phyloP scores from a whole-genome alignment of 345 rosid species.

The Gossypioides kirkii region DNA sequence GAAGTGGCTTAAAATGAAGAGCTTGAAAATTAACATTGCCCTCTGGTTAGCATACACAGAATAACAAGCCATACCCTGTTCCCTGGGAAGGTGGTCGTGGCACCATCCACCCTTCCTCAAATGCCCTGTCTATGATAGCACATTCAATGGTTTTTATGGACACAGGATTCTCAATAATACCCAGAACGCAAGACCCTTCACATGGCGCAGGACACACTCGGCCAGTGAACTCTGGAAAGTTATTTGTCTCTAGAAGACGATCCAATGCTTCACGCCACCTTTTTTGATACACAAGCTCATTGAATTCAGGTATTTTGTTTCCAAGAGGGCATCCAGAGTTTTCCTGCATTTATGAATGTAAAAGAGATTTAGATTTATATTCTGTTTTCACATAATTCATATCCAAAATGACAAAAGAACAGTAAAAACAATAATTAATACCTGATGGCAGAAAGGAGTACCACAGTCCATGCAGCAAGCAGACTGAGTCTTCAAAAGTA shows the following conservation, averaged over 20 bases:
- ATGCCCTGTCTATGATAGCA: constrained; percentile 87
- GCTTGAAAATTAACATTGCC: neutral
- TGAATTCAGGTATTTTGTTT: constrained; percentile 98
- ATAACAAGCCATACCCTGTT: constrained; percentile 62
- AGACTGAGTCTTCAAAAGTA: constrained; percentile 83
- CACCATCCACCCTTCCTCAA: constrained; percentile 98
- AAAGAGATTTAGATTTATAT: neutral
- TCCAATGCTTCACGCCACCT: constrained; percentile 98
- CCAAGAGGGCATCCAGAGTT: constrained; percentile 98
- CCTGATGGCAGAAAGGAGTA: constrained; percentile 99
- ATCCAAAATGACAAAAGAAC: neutral
- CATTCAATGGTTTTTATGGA: constrained; percentile 93
- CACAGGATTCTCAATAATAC: constrained; percentile 97
- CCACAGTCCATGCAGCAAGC: constrained; percentile 99
- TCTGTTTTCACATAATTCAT: neutral
- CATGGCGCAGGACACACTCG: constrained; percentile 99
- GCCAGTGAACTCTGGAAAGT: constrained; percentile 98
- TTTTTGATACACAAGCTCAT: constrained; percentile 93
- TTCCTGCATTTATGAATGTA: constrained; percentile 44
- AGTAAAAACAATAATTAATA: constrained; percentile 9
- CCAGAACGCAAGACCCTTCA: constrained; percentile 99
- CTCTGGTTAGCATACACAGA: neutral
- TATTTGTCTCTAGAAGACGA: constrained; percentile 92
- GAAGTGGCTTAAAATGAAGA: neutral
- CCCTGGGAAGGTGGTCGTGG: constrained; percentile 81